These are phyloP conservation scores for Myriangium duriaei DNA, from an alignment of 2,329 filamentous ascomycete species.

Conservation along the genomic window DNA sequence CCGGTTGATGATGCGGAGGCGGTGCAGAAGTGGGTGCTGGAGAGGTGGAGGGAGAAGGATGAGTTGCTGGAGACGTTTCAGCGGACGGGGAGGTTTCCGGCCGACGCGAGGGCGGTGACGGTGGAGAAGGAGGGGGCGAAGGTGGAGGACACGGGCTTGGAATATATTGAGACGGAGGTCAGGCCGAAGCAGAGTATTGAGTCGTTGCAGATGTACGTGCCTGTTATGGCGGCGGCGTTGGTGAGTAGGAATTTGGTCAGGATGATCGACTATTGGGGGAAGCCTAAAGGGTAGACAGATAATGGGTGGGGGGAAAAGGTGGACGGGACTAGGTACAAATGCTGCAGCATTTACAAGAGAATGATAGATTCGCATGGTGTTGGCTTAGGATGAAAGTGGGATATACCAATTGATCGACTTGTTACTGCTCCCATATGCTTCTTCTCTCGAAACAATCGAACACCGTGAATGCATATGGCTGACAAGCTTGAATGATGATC, in stretches of 20 bases:
- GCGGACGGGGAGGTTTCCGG: conserved; percentile 67
- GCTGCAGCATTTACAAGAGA: no score
- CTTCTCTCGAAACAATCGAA: no score
- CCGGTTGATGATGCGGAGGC: conserved; percentile 58
- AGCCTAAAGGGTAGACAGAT: not conserved
- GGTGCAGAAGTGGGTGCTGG: conserved; percentile 72
- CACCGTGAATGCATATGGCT: no score
- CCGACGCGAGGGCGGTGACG: conserved; percentile 37
- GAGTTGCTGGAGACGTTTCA: conserved; percentile 67
- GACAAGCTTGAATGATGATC: no score
- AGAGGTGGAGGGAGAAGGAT: conserved; percentile 88
- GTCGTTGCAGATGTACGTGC: conserved; percentile 33
- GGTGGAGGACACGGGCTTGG: conserved; percentile 24
- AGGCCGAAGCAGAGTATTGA: conserved; percentile 27
- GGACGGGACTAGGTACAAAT: no score
- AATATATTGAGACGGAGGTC: conserved; percentile 36
- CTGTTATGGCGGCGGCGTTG: conserved; percentile 24
- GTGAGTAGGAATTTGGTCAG: conserved; percentile 23
- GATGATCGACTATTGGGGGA: conserved; percentile 18
- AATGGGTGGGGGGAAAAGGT: no score
- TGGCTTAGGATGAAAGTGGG: no score
- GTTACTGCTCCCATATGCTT: not conserved
- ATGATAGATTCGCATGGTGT: no score
- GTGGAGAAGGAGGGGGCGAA: conserved; percentile 19
- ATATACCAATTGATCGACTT: no score